Base-by-base conservation (phyloP, 1,284 basidiomycete species). In the Cryptococcus sp. region DNA sequence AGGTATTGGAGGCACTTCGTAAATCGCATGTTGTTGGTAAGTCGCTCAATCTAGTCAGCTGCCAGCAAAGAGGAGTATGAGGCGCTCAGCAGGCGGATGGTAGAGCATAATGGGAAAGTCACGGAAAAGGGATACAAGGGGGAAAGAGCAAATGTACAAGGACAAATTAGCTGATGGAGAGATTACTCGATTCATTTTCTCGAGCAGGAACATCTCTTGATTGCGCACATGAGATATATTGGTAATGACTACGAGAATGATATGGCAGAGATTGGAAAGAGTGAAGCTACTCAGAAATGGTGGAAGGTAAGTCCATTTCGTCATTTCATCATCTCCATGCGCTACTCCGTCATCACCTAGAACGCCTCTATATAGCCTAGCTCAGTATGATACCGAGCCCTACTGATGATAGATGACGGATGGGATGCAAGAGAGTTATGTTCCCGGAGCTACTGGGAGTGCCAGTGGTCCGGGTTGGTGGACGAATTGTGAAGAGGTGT, bases 141-240 rank as follows among this genome's bases (percentile, higher is more conserved):
- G n/a, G n/a, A n/a, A n/a, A 11, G 28, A 28, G 11, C 28, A 28
- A 11, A 28, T n/a, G n/a, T n/a, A 28, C 4, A 11, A 28, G 28
- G 11, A 28, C 28, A 11, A 28, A 11, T 11, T 28, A 28, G 11
- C 11, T 10, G 34, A 36, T n/a, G n/a, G 19, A 34, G 50, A 77
- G 86, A 89, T 72, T 89, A 88, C 67, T 86, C 85, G 28, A 89
- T 89, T 63, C 78, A 86, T 63, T 80, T 85, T 63, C 83, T 71
- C 77, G 82, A 46, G 78, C 82, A 50, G 73, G 80, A 61, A 46
- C 59, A 61, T 42, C 79, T 89, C 25, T 79, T 89, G 16, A 82
- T 88, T 56, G 86, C 86, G 0, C 73, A 73, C 51, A 74, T 75
- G 73, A 63, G 72, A 34, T 77, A 75, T 55, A 66, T 73, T 34